Base-by-base conservation (phyloP, 331 rosid species). In the Malus hybrid region DNA sequence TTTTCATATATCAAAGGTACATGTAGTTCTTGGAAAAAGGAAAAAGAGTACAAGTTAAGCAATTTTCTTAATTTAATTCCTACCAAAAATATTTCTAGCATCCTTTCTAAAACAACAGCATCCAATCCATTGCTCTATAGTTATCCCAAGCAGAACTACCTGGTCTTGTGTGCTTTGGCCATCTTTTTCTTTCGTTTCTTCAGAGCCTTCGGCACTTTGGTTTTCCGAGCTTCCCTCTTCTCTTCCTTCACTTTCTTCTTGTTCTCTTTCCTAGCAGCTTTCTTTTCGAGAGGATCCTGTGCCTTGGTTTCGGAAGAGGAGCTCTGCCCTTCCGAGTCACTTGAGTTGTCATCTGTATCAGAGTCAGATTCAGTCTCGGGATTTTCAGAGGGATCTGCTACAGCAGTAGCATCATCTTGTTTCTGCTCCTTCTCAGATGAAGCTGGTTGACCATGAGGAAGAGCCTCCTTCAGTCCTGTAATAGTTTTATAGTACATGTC, bases 211-310 rank as follows among this genome's bases (percentile, higher is more conserved):
- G 93, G 91, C 56, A 89, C 89, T 85, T 93, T 93, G 20, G 42
- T 84, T 78, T 87, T 91, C 24, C 96, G 88, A 10, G 96, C 84
- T 68, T 93, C 97, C 76, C 94, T 87, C 80, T 93, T 93, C 89
- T 91, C 98, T 76, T 89, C 95, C 61, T 91, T 93, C 73, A 93
- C 98, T 79, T 89, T 91, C 90, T 91, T 91, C 73, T 93, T 91
- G 78, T 91, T 84, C 85, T 91, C 98, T 78, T 90, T 93, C 66
- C 89, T 88, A 4, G 96, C 91, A n/a, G 91, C 86, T 89, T 93
- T 93, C 84, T 76, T 89, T 20, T 93, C 98, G 3, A 24, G 77
- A 56, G 88, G 90, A 57, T 29, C 50, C 76, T 80, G 81, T 58
- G 44, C 65, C 62, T 81, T 88, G 12, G 79, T 80, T 63, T 82